phyloP scores from a whole-genome alignment of 2,329 filamentous ascomycete genomes.

The Hortaea sp. region DNA sequence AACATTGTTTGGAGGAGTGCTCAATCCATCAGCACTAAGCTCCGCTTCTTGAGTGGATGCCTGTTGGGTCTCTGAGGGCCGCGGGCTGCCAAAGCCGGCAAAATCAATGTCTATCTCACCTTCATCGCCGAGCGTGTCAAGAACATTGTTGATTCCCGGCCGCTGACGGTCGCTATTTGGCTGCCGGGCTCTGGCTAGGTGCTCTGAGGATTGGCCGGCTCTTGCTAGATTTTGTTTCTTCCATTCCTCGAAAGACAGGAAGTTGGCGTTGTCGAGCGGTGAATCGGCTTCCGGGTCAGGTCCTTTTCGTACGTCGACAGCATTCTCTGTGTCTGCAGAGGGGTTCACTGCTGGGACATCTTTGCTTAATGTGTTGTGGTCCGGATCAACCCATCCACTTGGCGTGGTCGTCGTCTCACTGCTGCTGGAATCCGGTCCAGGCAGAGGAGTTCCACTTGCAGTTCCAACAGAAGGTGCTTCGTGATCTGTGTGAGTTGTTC shows the following conservation, averaged over 20 bases:
- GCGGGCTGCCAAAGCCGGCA: conserved; percentile 45
- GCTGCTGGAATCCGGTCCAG: too few species aligned
- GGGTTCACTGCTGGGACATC: too few species aligned
- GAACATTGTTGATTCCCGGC: conserved; percentile 52
- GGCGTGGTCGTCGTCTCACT: too few species aligned
- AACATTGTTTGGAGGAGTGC: conserved; percentile 15
- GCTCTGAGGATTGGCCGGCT: conserved; percentile 67
- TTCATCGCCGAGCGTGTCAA: conserved; percentile 78
- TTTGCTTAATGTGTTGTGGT: too few species aligned
- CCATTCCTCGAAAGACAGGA: conserved; percentile 97
- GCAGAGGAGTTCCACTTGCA: too few species aligned
- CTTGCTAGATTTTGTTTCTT: conserved; percentile 86
- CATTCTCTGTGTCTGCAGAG: not conserved
- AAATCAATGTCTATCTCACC: conserved; percentile 73
- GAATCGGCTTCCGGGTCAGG: conserved; percentile 52
- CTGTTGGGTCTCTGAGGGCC: not conserved
- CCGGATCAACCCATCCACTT: too few species aligned
- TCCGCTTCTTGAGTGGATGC: conserved; percentile 1
- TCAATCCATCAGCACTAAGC: conserved; percentile 1
- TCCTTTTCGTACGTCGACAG: conserved; percentile 9
- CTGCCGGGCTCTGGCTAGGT: conserved; percentile 48
- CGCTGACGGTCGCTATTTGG: conserved; percentile 36
- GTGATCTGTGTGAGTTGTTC: too few species aligned
- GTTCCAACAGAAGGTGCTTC: too few species aligned
- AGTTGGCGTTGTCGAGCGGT: conserved; percentile 63